These are phyloP conservation scores for Rhytidhysteron rufulum DNA, from an alignment of 2,329 filamentous ascomycete species.

Conservation along the genomic window DNA sequence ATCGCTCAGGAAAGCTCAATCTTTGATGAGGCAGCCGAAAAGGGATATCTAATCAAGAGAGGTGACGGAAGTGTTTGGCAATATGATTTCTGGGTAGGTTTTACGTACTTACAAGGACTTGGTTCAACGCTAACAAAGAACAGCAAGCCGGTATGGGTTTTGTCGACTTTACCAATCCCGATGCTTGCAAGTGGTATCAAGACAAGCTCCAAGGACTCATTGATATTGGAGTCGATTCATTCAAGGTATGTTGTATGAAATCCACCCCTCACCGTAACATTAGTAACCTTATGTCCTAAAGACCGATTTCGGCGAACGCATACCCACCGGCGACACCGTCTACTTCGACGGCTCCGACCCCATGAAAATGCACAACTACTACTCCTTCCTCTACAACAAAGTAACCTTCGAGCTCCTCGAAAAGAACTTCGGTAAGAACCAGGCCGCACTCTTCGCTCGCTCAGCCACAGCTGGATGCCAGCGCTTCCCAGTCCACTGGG, in stretches of 20 bases:
- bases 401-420: slow-evolving; percentile 11
- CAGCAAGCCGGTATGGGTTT: slow-evolving; percentile 10
- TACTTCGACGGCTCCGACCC: slow-evolving; percentile 12
- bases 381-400: slow-evolving; percentile 12
- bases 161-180: slow-evolving; percentile 12
- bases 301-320: slow-evolving; percentile 13
- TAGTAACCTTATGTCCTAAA: too few species aligned
- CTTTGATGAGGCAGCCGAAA: slow-evolving; percentile 10
- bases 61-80: slow-evolving; percentile 11
- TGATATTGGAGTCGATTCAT: slow-evolving; percentile 11
- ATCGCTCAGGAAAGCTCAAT: slow-evolving; percentile 12
- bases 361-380: slow-evolving; percentile 13
- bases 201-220: slow-evolving; percentile 9
- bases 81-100: slow-evolving; percentile 10
- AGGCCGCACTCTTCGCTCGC: slow-evolving; percentile 10
- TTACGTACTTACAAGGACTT: background rate
- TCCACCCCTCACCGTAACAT: too few species aligned
- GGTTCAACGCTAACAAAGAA: background rate
- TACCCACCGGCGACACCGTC: slow-evolving; percentile 10
- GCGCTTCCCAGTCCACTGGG: slow-evolving; percentile 11
- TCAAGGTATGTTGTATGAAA: too few species aligned
- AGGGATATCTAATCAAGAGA: slow-evolving; percentile 11
- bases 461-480: slow-evolving; percentile 12
- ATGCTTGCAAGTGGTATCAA: slow-evolving; percentile 11
- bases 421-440: slow-evolving; percentile 8